These are phyloP conservation scores for Nitzschia inconspicua DNA, from an alignment of 108 stramenopile species.

Conservation along the genomic window DNA sequence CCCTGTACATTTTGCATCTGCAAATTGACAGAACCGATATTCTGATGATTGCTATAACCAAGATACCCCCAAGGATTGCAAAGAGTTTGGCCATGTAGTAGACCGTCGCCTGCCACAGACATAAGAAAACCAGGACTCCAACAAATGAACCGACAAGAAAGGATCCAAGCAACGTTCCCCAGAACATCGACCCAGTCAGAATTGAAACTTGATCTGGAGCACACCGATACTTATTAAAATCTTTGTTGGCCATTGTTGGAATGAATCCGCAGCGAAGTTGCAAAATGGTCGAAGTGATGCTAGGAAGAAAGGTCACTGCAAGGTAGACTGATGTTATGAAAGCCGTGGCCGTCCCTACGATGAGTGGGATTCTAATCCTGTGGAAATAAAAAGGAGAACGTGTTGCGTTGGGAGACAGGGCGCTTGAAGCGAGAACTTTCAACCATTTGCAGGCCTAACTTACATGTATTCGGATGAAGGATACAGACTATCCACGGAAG, in stretches of 20 bases:
- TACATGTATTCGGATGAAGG: too few relatives aligned
- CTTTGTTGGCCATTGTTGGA: constrained; percentile 13
- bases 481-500: too few relatives aligned
- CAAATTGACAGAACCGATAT: too few relatives aligned
- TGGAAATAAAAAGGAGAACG: too few relatives aligned
- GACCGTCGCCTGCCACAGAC: neutral
- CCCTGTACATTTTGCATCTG: constrained; percentile 9
- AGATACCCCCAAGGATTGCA: too few relatives aligned
- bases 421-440: too few relatives aligned
- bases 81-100: too few relatives aligned
- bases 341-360: constrained; percentile 1
- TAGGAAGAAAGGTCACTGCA: constrained; percentile 12
- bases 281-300: constrained; percentile 24
- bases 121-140: neutral
- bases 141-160: neutral
- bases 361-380: constrained; percentile 14
- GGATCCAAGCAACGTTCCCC: neutral
- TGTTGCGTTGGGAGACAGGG: too few relatives aligned
- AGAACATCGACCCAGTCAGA: neutral
- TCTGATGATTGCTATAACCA: too few relatives aligned
- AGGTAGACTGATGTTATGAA: constrained; percentile 1
- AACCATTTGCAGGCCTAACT: too few relatives aligned
- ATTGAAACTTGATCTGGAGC: constrained; percentile 10
- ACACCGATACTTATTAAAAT: constrained; percentile 18
- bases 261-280: constrained; percentile 35